phyloP scores from a whole-genome alignment of 2,329 filamentous ascomycete species.

The Cladosporium colombiae region DNA sequence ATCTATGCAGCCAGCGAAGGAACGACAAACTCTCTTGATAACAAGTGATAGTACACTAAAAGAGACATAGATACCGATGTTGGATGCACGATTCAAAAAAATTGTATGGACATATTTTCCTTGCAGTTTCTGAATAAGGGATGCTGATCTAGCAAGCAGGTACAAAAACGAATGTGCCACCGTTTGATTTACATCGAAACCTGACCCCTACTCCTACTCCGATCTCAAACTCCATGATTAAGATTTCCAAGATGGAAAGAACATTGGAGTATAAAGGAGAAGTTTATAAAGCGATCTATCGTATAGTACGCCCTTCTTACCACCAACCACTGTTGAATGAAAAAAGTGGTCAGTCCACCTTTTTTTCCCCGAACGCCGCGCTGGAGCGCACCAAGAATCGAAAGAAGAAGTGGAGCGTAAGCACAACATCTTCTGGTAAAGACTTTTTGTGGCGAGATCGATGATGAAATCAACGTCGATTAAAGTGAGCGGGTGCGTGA shows the following conservation, averaged over 20 bases:
- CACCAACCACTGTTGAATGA: neutral
- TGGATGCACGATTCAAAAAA: no score
- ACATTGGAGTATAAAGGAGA: neutral
- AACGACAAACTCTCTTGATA: neutral
- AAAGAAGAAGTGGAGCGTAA: neutral
- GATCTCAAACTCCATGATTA: neutral
- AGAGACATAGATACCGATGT: no score
- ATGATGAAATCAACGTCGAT: neutral
- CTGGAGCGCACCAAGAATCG: conserved; percentile 16
- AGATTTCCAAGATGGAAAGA: neutral
- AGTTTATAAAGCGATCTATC: neutral
- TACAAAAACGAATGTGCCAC: neutral
- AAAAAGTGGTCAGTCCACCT: neutral
- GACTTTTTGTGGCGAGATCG: neutral
- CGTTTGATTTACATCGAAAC: neutral
- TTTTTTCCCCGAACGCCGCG: conserved; percentile 13
- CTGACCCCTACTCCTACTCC: neutral
- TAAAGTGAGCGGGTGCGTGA: conserved; percentile 3
- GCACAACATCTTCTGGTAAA: neutral
- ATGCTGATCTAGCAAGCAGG: no score
- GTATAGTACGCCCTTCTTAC: neutral
- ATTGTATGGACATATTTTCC: no score
- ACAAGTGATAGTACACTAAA: no score
- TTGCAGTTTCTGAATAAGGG: no score
- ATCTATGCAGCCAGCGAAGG: neutral